A percentile compares a stretch with the other conserved stretches of the same genome.
Conservation (phyloP, 805 yeast genomes). For the Hagleromyces aurorensis region DNA sequence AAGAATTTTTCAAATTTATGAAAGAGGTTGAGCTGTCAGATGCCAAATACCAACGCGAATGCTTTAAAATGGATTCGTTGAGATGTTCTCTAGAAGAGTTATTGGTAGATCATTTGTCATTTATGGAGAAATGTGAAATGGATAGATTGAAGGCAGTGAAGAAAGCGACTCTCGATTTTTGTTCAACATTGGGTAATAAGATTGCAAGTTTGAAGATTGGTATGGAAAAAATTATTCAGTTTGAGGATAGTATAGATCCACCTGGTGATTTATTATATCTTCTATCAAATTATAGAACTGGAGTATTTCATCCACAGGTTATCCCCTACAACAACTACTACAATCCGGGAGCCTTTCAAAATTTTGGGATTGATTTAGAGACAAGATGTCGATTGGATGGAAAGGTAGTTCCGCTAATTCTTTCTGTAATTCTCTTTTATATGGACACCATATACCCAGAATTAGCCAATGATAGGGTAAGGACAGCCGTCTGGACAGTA, state of each 20-base stretch:
- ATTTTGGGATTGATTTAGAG: conserved; percentile 73
- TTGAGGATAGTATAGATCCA: conserved; percentile 69
- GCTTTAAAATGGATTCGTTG: conserved; percentile 51
- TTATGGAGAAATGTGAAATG: conserved; percentile 75
- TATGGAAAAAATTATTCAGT: conserved; percentile 52
- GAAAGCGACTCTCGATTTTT: conserved; percentile 64
- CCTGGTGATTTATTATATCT: conserved; percentile 56
- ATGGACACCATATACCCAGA: conserved; percentile 68
- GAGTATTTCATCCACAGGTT: conserved; percentile 66
- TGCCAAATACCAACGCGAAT: conserved; percentile 43
- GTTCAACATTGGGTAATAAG: conserved; percentile 56
- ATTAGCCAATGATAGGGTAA: conserved; percentile 55
- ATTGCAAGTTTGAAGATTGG: conserved; percentile 49
- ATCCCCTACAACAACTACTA: conserved; percentile 74
- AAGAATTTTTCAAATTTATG: conserved; percentile 42
- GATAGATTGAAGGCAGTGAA: conserved; percentile 72
- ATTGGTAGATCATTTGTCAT: conserved; percentile 60
- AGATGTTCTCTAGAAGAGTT: conserved; percentile 71
- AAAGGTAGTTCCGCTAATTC: conserved; percentile 60
- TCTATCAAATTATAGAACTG: conserved; percentile 63
- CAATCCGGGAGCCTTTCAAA: conserved; percentile 56
- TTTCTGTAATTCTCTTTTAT: conserved; percentile 54
- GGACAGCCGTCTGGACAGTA: conserved; percentile 61
- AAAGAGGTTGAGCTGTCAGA: conserved; percentile 56
- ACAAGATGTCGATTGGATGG: conserved; percentile 64